Evolutionary conservation across 768 basidiomycete genomes (phyloP), one percentile per base, ranked within the genome.

Genomic region (Scleroderma bovista): DNA sequence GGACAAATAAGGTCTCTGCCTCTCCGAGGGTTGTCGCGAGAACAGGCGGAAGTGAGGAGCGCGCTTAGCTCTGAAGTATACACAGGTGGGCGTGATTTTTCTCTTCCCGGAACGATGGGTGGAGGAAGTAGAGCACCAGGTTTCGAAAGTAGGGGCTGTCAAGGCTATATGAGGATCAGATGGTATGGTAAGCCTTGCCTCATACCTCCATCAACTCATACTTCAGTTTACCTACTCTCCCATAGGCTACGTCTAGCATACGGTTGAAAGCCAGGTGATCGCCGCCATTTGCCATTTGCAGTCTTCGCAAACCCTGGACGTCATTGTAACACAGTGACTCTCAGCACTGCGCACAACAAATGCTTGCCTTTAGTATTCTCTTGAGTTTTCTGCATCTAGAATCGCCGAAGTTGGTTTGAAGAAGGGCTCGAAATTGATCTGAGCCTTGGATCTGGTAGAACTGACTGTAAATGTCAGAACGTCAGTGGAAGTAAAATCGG

Each of bases 221-320:
- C 57, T 74, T 79, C 15, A 92, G 65, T 59, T 77, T 84, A 20
- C 88, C 88, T 56, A 78, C 80, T 51, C 88, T 74, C 26, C 88
- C 88, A 65, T 89, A 92, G 23, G 88, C 88, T 24, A 82, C 57
- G 55, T 83, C 77, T 16, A 92, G 69, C 24, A 89, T 58, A 54
- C 75, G 73, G 24, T 70, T 69, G 57, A 87, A 84, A 29, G 80
- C 77, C 48, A 70, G 61, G 42, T 57, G 55, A 33, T 75, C 60
- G 3, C 82, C 78, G 3, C 57, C 53, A 57, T 81, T 85, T 10
- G 86, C 86, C 40, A 65, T 70, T 58, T 72, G 65, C 16, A 91
- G 62, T 49, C 66, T 75, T 43, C 67, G 69, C 54, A 83, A 60
- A 44, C 75, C 78, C 88, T 90, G 55, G 7, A 33, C 16, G 39